Base-by-base conservation (phyloP, 495 filamentous ascomycete genomes). In the Aspergillus funiculosus region DNA sequence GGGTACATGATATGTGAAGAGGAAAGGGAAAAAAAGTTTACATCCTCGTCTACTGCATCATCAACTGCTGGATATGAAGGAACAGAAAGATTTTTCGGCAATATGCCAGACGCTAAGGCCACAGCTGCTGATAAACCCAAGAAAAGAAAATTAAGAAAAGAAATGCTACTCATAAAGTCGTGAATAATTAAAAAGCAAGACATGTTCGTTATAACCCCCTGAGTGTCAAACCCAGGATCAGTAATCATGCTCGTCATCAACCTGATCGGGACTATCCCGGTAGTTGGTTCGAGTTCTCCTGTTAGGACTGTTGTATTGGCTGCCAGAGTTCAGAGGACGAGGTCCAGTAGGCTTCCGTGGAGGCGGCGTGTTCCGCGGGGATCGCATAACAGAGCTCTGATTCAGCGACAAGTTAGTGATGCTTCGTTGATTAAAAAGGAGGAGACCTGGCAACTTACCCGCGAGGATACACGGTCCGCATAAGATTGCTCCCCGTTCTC, bases 341-440 rank as follows among this genome's bases (percentile, higher is more conserved):
- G 75, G 75, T 6, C 75, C 75, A 11, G 75, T 78, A 27, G 75
- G 75, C 53, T 78, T 79, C 38, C 75, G 73, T 18, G 57, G 49
- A 26, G 74, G 73, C 4, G 72, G 65, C n/a, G 56, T 60, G 35
- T 52, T 57, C 34, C 58, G 56, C 7, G 66, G 66, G 25, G 69
- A 68, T 27, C 62, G 66, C 48, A 73, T 65, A n/a, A 60, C 61
- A 37, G 66, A 71, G 54, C 57, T 61, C 64, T 68, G 43, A 10
- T 19, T 10, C 4, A 20, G 9, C 14, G 17, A 25, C 15, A 10
- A 28, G 45, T 58, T 46, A 50, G 48, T 34, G 26, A 29, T 27
- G 15, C 30, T 3, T 36, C 5, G 29, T 31, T 42, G 15, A 28
- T n/a, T 13, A 22, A 11, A 22, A 8, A 21, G 25, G 26, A 40